Base-by-base conservation (phyloP, 2,329 filamentous ascomycete genomes). In the Podosphaera xanthii region DNA sequence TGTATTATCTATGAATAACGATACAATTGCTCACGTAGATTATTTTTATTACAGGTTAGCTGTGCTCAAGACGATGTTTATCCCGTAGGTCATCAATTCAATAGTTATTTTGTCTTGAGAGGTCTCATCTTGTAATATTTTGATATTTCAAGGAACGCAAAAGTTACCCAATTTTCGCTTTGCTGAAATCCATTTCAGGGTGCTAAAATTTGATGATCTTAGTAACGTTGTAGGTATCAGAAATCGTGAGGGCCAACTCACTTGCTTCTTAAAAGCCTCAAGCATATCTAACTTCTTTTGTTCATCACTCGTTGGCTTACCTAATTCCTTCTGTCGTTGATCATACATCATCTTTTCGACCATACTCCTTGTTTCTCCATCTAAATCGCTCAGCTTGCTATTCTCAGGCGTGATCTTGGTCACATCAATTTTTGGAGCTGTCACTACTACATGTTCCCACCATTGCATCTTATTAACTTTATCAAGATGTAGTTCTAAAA, bases 271-370 rank as follows among this genome's bases (percentile, higher is more conserved):
- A 74, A 98, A 97, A 75, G 94, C 88, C 74, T 87, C 86, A 69
- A 98, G 74, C 67, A 98, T 84, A 59, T 98, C 91, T 69, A 82
- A 73, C 79, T 97, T 97, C 77, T 90, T 87, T 78, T 94, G 83
- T 75, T 98, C 92, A 65, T 97, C 92, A 64, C 87, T 94, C 10
- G 84, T 89, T 54, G 89, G 87, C 71, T 85, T 78, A 3, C 92
- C 92, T 72, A 79, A 76, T 75, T 97, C 90, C 81, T 98, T 98
- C 75, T 97, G 90, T 65, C 86, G 78, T 77, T 98, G 92, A 75
- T 98, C 92, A 68, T 80, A 98, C 92, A 98, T 98, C 92, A 98
- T 98, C 81, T 98, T 98, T 81, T 98, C 92, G 52, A 98, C 92
- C 91, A 98, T 97, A 61, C 83, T 80, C 63, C 92, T 80, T 59